A percentile compares a stretch with the other conserved stretches of the same genome.
Evolutionary conservation across 192 early-diverging fungal genomes (phyloP).

Genomic region (Backusella liffmaniae): DNA sequence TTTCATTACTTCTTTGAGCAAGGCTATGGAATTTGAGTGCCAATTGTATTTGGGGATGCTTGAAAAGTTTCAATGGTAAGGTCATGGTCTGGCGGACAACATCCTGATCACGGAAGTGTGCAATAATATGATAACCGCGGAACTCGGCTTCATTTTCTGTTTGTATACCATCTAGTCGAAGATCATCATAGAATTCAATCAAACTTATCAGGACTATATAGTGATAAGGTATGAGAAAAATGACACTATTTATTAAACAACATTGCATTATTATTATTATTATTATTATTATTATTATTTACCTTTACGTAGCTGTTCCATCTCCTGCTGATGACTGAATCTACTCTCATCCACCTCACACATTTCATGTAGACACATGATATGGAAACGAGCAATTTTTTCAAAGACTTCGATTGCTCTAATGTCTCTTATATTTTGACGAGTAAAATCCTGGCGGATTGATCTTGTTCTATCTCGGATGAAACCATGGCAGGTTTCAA

Average conservation of each 20-base stretch:
- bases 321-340: slow-evolving; percentile 80
- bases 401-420: slow-evolving; percentile 74
- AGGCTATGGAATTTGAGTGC: slow-evolving; percentile 68
- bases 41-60: slow-evolving; percentile 60
- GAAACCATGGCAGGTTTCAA: slow-evolving; percentile 75
- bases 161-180: slow-evolving; percentile 44
- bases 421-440: slow-evolving; percentile 75
- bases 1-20: slow-evolving; percentile 52
- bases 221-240: neutral
- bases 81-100: slow-evolving; percentile 62
- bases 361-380: slow-evolving; percentile 72
- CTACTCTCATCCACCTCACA: slow-evolving; percentile 55
- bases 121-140: slow-evolving; percentile 82
- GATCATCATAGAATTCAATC: slow-evolving; percentile 85
- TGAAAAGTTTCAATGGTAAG: slow-evolving; percentile 57
- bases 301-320: slow-evolving; percentile 88
- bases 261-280: no score
- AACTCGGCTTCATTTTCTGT: slow-evolving; percentile 89
- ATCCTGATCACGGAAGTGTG: slow-evolving; percentile 72
- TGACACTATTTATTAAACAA: neutral
- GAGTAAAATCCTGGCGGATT: slow-evolving; percentile 85
- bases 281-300: neutral
- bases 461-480: slow-evolving; percentile 83
- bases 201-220: slow-evolving; percentile 71
- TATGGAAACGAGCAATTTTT: slow-evolving; percentile 85